Conservation (phyloP, 495 filamentous ascomycete species). For the Friedmanniomyces simplex region DNA sequence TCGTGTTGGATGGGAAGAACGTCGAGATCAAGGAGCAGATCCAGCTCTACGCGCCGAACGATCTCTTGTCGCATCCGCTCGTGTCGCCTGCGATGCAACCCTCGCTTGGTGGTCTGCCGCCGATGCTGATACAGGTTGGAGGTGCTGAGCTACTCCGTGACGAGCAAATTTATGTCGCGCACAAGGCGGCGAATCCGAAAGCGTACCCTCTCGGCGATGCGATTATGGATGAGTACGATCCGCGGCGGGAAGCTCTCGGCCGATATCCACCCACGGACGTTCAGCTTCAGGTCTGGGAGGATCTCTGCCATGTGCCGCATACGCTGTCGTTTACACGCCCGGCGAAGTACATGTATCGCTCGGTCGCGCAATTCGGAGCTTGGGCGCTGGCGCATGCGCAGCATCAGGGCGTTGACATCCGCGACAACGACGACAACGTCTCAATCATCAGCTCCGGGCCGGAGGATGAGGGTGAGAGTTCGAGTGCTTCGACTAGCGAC, state of each 20-base stretch:
- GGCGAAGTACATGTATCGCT: constrained; percentile 87
- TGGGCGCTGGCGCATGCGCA: constrained; percentile 83
- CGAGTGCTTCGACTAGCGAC: constrained; percentile 6
- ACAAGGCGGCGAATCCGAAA: constrained; percentile 77
- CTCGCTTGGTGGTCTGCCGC: constrained; percentile 78
- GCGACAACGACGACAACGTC: constrained; percentile 59
- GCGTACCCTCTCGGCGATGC: constrained; percentile 59
- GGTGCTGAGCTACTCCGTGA: constrained; percentile 74
- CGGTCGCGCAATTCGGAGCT: constrained; percentile 81
- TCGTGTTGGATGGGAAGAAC: constrained; percentile 57
- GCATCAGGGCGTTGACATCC: constrained; percentile 63
- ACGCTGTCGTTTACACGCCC: constrained; percentile 87
- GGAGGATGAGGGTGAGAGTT: constrained; percentile 33
- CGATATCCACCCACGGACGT: constrained; percentile 77
- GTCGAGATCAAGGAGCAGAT: constrained; percentile 82
- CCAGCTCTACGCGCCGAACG: constrained; percentile 87
- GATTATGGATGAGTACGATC: constrained; percentile 50
- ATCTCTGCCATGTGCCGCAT: constrained; percentile 83
- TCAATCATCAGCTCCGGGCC: constrained; percentile 54
- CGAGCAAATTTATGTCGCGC: constrained; percentile 89
- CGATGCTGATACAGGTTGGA: constrained; percentile 73
- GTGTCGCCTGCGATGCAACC: constrained; percentile 82
- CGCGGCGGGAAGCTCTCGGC: constrained; percentile 43
- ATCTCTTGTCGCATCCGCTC: constrained; percentile 72
- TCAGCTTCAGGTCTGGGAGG: constrained; percentile 93